These are phyloP conservation scores for Syncephalastrum racemosum DNA, from an alignment of 371 early-diverging fungal species.

Conservation along the genomic window DNA sequence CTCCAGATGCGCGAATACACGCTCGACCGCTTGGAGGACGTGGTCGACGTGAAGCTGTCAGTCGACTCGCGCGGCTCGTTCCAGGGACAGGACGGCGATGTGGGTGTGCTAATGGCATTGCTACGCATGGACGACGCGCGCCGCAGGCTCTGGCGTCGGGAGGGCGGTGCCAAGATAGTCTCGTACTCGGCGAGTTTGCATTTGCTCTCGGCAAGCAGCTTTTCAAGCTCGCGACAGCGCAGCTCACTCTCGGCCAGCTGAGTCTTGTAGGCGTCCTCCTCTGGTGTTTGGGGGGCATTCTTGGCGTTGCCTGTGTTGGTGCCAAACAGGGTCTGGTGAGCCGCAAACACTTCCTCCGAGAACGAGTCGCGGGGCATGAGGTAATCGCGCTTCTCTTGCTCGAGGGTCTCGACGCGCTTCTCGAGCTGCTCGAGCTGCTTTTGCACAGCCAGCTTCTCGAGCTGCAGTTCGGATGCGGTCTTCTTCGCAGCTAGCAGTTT, in stretches of 20 bases:
- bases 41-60: slow-evolving; percentile 40
- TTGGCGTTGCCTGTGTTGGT: slow-evolving; percentile 7
- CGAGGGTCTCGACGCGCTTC: slow-evolving; percentile 23
- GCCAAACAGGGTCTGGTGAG: slow-evolving; percentile 38
- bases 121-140: slow-evolving; percentile 11
- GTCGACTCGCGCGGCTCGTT: slow-evolving; percentile 26
- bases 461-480: slow-evolving; percentile 37
- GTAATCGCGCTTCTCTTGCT: slow-evolving; percentile 41
- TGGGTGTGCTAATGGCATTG: slow-evolving; percentile 16
- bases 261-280: too few species aligned
- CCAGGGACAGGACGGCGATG: slow-evolving; percentile 25
- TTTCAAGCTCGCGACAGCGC: slow-evolving; percentile 51
- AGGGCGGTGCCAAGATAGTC: slow-evolving; percentile 12
- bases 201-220: slow-evolving; percentile 50
- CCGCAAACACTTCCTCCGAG: slow-evolving; percentile 50
- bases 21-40: slow-evolving; percentile 45
- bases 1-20: slow-evolving; percentile 49
- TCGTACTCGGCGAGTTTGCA: slow-evolving; percentile 46
- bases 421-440: slow-evolving; percentile 36
- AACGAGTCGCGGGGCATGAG: slow-evolving; percentile 42
- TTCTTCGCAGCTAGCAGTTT: slow-evolving; percentile 41
- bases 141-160: slow-evolving; percentile 7
- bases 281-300: slow-evolving; percentile 5
- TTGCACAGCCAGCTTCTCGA: slow-evolving; percentile 34
- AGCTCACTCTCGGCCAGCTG: slow-evolving; percentile 36